These are phyloP conservation scores for Globisporangium spinosum DNA, from an alignment of 352 stramenopile species.

Conservation along the genomic window DNA sequence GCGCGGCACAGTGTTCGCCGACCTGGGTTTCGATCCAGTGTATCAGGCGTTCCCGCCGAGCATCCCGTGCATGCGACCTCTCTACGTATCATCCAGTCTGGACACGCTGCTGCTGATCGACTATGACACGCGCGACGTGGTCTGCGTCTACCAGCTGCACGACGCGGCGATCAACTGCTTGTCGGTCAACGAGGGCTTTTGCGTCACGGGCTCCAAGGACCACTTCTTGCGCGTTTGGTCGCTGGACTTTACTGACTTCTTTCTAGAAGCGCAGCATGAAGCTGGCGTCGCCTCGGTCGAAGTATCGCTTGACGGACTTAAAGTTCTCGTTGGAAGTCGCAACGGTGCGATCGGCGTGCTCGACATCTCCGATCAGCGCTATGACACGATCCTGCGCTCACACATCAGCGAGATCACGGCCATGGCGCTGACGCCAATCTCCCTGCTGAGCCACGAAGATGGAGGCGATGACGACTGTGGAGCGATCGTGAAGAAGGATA, in stretches of 20 bases:
- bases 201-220: constrained; percentile 85
- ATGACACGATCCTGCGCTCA: constrained; percentile 76
- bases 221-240: constrained; percentile 89
- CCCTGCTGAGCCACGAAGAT: constrained; percentile 1
- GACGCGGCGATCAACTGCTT: constrained; percentile 81
- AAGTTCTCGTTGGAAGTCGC: constrained; percentile 63
- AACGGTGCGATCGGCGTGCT: constrained; percentile 84
- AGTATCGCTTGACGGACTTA: constrained; percentile 76
- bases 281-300: constrained; percentile 55
- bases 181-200: constrained; percentile 88
- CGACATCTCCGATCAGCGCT: constrained; percentile 76
- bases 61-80: constrained; percentile 42
- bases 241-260: constrained; percentile 90
- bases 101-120: constrained; percentile 81
- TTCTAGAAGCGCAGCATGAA: constrained; percentile 88
- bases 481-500: constrained; percentile 14
- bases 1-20: constrained; percentile 77
- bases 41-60: constrained; percentile 54
- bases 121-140: constrained; percentile 75
- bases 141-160: constrained; percentile 90
- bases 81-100: constrained; percentile 77
- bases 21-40: constrained; percentile 79
- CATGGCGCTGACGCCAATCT: constrained; percentile 26
- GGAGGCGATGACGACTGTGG: background rate
- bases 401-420: constrained; percentile 56